These are phyloP conservation scores for Kingdonia uniflora DNA, from an alignment of 164 flowering plant genomes.

Conservation along the genomic window DNA sequence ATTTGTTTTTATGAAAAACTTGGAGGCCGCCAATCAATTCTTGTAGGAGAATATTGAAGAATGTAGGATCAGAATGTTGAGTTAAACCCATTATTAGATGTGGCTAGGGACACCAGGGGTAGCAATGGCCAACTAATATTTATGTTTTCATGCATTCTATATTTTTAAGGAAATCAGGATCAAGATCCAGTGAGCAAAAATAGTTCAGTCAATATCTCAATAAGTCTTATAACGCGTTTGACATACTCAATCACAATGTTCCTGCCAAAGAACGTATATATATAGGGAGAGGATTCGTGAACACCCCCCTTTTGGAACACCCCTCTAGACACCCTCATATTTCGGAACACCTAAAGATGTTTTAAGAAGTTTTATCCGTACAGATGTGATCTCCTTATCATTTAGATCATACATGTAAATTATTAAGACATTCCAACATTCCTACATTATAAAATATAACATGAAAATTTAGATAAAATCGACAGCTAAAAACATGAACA, in stretches of 20 bases:
- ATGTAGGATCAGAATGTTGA: conserved; percentile 23
- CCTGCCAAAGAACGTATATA: conserved; percentile 5
- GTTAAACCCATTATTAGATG: conserved; percentile 13
- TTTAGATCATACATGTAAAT: too few species aligned
- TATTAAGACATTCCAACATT: too few species aligned
- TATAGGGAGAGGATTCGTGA: too few species aligned
- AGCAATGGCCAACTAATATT: conserved; percentile 11
- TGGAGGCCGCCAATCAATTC: conserved; percentile 25
- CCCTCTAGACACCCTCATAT: neutral
- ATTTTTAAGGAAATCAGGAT: conserved; percentile 11
- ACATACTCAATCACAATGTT: conserved; percentile 13
- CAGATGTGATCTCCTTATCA: too few species aligned
- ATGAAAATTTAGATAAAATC: neutral
- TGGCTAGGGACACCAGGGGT: conserved; percentile 26
- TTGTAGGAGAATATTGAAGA: conserved; percentile 26
- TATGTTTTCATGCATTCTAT: conserved; percentile 16
- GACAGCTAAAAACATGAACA: neutral
- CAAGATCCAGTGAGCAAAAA: conserved; percentile 23
- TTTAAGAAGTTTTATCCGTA: too few species aligned
- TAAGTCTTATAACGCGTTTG: conserved; percentile 8
- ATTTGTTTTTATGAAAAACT: conserved; percentile 14
- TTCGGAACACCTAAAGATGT: too few species aligned
- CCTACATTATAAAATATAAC: neutral
- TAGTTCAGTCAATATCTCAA: conserved; percentile 12
- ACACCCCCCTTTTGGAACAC: too few species aligned